Conservation (phyloP, 257 asterid genomes). For the Pogostemon cablin region DNA sequence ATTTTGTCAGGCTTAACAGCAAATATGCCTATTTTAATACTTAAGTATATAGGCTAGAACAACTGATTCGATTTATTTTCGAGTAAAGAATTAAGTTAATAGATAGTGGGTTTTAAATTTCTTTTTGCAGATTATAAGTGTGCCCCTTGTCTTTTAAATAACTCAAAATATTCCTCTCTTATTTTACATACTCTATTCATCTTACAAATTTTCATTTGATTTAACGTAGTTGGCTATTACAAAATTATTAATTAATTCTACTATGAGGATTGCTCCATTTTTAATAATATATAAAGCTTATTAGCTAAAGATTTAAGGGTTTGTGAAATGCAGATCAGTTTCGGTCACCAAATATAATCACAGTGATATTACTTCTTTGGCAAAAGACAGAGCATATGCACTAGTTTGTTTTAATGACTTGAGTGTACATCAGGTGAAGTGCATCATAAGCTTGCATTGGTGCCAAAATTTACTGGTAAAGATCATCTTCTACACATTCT, state of each 20-base stretch:
- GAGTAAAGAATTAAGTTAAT: no score
- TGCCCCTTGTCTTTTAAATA: no score
- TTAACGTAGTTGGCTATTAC: constrained; percentile 4
- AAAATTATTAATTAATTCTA: constrained; percentile 2
- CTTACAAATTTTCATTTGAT: constrained; percentile 4
- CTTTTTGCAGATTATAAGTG: background rate
- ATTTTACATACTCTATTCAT: background rate
- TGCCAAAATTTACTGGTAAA: no score
- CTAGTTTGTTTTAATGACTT: constrained; percentile 68
- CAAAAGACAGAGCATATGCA: constrained; percentile 67
- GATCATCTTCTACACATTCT: no score
- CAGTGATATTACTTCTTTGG: constrained; percentile 80
- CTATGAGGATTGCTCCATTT: background rate
- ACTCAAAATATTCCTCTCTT: no score
- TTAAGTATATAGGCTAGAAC: no score
- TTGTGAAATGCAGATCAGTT: constrained; percentile 1
- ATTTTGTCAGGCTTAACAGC: no score
- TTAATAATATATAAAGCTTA: background rate
- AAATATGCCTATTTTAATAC: no score
- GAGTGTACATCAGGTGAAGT: constrained; percentile 39
- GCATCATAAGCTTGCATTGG: no score
- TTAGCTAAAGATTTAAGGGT: constrained; percentile 5
- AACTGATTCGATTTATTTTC: no score
- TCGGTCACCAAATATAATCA: constrained; percentile 16
- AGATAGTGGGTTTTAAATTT: no score